These are phyloP conservation scores for Solanum gracilifrons DNA, from an alignment of 257 asterid species.

Conservation along the genomic window DNA sequence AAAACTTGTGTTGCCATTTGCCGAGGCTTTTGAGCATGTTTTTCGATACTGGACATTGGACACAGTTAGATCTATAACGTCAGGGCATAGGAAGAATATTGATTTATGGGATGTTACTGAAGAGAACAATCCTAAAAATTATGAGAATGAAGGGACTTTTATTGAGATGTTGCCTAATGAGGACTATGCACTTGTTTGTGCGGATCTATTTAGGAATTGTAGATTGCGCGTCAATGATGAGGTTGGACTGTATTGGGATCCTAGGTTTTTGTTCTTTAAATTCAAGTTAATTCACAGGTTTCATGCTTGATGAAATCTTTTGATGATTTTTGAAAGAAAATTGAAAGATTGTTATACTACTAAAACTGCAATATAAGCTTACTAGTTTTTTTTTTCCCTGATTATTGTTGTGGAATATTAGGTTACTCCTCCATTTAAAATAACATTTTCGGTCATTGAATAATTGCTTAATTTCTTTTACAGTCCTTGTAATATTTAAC, in stretches of 20 bases:
- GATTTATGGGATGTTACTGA: conserved; percentile 45
- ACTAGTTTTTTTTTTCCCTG: background rate
- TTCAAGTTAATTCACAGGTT: conserved; percentile 12
- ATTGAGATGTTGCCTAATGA: conserved; percentile 14
- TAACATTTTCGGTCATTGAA: background rate
- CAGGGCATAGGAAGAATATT: conserved; percentile 22
- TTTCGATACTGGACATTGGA: conserved; percentile 38
- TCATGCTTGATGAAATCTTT: background rate
- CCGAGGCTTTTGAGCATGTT: conserved; percentile 30
- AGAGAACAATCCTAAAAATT: conserved; percentile 15
- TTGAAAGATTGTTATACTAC: background rate
- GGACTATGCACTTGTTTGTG: conserved; percentile 18
- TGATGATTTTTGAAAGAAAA: background rate
- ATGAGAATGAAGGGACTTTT: conserved; percentile 7
- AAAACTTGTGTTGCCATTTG: conserved; percentile 17
- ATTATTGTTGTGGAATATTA: background rate
- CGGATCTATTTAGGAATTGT: conserved; percentile 27
- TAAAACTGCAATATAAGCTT: background rate
- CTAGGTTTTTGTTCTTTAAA: background rate
- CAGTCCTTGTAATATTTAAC: background rate
- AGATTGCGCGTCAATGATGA: conserved; percentile 24
- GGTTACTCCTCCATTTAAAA: background rate
- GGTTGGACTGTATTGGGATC: conserved; percentile 16
- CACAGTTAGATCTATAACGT: conserved; percentile 21
- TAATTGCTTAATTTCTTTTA: background rate